Evolutionary conservation across 2,329 filamentous ascomycete species (phyloP).

Genomic region (Dactylonectria macrodidyma): DNA sequence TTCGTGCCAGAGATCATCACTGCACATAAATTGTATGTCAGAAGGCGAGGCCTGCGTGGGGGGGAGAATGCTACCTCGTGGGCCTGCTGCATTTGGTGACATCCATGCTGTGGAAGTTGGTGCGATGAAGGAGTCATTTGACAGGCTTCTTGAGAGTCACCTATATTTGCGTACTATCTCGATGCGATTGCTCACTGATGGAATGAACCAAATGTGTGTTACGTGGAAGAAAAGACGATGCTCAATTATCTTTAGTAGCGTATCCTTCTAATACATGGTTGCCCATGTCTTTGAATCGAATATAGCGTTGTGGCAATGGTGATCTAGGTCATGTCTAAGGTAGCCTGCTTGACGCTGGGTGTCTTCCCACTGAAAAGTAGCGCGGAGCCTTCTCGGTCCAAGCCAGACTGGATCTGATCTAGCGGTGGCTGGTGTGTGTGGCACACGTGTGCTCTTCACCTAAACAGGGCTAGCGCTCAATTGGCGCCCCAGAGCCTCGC

Average conservation of each 20-base stretch:
- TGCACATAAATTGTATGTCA: background rate
- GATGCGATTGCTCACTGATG: no score
- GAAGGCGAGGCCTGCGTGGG: background rate
- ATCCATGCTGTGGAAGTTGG: background rate
- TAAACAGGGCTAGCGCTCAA: conserved; percentile 25
- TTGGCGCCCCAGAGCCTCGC: conserved; percentile 46
- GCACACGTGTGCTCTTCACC: background rate
- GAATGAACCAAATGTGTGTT: no score
- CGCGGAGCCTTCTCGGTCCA: background rate
- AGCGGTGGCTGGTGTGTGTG: conserved; percentile 15
- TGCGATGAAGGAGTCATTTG: no score
- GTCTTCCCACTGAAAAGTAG: background rate
- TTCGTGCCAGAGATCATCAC: background rate
- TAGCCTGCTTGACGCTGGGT: background rate
- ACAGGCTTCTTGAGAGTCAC: no score
- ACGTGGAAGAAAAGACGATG: no score
- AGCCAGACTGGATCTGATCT: background rate
- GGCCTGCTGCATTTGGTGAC: background rate
- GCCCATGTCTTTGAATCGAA: background rate
- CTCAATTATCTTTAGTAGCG: no score
- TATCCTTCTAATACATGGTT: background rate
- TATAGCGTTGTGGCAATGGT: background rate
- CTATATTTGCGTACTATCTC: no score
- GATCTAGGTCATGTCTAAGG: background rate
- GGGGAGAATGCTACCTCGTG: background rate